These are phyloP conservation scores for Pezizomycotina sp. DNA, from an alignment of 2,329 filamentous ascomycete genomes.

Conservation along the genomic window DNA sequence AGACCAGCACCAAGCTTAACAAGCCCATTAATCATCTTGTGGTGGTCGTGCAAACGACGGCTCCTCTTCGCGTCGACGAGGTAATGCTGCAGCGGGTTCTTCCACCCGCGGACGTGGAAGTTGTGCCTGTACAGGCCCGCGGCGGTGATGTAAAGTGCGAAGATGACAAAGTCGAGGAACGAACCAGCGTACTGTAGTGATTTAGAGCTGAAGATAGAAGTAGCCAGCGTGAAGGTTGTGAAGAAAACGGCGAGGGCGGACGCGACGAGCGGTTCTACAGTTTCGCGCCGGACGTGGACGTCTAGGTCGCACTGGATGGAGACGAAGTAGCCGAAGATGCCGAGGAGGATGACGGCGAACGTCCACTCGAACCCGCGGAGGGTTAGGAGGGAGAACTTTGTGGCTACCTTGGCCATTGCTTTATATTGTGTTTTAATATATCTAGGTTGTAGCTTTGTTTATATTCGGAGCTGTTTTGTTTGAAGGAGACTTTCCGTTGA, in stretches of 20 bases:
- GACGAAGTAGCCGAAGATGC: constrained; percentile 22
- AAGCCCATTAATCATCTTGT: constrained; percentile 13
- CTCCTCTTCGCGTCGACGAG: constrained; percentile 11
- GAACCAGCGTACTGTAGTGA: constrained; percentile 10
- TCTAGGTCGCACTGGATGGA: constrained; percentile 9
- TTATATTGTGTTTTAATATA: too few relatives aligned
- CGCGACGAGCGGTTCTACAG: constrained; percentile 19
- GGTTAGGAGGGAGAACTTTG: too few relatives aligned
- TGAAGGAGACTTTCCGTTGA: too few relatives aligned
- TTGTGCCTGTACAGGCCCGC: constrained; percentile 20
- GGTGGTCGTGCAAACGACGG: too few relatives aligned
- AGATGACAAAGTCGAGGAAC: constrained; percentile 22
- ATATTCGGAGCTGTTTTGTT: too few relatives aligned
- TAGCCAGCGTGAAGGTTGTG: constrained; percentile 21
- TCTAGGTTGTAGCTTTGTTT: too few relatives aligned
- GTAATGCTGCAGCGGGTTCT: constrained; percentile 19
- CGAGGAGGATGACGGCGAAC: constrained; percentile 22
- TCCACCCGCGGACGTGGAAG: constrained; percentile 15
- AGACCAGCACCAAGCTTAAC: constrained; percentile 20
- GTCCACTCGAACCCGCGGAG: too few relatives aligned
- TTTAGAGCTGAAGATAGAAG: constrained; percentile 16
- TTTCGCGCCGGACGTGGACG: constrained; percentile 6
- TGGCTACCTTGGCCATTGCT: too few relatives aligned
- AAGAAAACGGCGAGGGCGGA: constrained; percentile 20
- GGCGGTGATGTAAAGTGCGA: constrained; percentile 21